Percentiles rank a stretch among this genome's conserved stretches.
These are phyloP conservation scores for Spergularia bocconei DNA, from an alignment of 148 eudicot genomes.

Conservation along the genomic window DNA sequence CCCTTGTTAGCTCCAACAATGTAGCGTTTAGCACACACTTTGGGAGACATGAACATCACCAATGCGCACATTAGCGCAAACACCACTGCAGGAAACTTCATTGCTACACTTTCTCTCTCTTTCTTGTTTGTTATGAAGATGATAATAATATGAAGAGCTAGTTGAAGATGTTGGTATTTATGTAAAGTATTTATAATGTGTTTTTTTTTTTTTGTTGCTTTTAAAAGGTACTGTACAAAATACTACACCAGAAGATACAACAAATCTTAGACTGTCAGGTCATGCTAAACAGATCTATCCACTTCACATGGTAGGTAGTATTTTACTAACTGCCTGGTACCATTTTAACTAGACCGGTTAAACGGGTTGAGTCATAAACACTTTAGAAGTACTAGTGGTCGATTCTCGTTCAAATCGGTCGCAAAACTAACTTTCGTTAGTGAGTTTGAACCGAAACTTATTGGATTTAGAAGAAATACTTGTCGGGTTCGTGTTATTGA, in stretches of 20 bases:
- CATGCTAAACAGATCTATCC: constrained; percentile 16
- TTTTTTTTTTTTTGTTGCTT: too few species aligned
- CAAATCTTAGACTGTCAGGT: constrained; percentile 6
- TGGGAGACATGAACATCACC: constrained; percentile 34
- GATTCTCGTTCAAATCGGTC: too few species aligned
- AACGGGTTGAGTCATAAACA: too few species aligned
- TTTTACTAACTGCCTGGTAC: neutral
- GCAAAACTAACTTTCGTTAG: too few species aligned
- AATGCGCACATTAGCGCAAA: constrained; percentile 29
- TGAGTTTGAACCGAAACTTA: too few species aligned
- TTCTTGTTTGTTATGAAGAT: neutral
- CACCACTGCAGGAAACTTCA: constrained; percentile 24
- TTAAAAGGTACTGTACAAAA: neutral
- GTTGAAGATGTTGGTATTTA: neutral
- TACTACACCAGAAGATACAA: neutral
- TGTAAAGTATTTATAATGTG: too few species aligned
- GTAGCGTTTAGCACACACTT: constrained; percentile 42
- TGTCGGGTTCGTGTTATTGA: too few species aligned
- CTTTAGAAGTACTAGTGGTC: too few species aligned
- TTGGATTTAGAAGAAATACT: too few species aligned
- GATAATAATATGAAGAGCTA: neutral
- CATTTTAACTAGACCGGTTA: too few species aligned
- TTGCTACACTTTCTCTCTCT: constrained; percentile 14
- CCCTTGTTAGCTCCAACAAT: constrained; percentile 55
- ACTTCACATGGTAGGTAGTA: neutral